These are phyloP conservation scores for Saccharomycopsis hybrid DNA, from an alignment of 1,139 yeast species.

Conservation along the genomic window DNA sequence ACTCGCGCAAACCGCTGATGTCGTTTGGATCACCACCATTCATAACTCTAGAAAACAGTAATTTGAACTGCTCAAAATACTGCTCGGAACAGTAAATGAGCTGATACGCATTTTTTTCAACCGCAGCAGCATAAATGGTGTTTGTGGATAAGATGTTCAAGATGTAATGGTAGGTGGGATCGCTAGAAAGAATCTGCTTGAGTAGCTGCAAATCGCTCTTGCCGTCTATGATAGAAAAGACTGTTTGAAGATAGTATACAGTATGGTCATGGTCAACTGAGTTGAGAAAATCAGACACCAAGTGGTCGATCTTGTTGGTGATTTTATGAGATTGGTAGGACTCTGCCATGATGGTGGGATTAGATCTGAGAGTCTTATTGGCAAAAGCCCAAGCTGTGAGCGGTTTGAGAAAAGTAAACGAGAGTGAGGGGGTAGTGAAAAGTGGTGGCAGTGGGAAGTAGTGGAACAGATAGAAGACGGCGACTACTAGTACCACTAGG, in stretches of 20 bases:
- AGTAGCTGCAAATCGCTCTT: neutral
- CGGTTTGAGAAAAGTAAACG: no score
- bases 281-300: slow-evolving; percentile 16
- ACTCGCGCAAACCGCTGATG: slow-evolving; percentile 3
- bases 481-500: no score
- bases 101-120: slow-evolving; percentile 4
- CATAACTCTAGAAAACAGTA: slow-evolving; percentile 11
- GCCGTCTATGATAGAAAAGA: slow-evolving; percentile 10
- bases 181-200: neutral
- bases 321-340: slow-evolving; percentile 8
- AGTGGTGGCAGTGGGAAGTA: no score
- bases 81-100: slow-evolving; percentile 10
- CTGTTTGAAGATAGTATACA: slow-evolving; percentile 15
- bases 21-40: slow-evolving; percentile 3
- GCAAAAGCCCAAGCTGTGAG: no score
- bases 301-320: slow-evolving; percentile 8
- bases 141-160: neutral
- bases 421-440: no score
- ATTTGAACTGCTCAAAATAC: slow-evolving; percentile 13
- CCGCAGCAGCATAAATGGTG: neutral
- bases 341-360: slow-evolving; percentile 4
- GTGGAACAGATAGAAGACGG: no score
- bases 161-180: slow-evolving; percentile 12
- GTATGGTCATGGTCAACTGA: slow-evolving; percentile 17
- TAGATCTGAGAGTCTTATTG: neutral